Base-by-base conservation (phyloP, 345 rosid genomes). In the Dipteronia sinensis region DNA sequence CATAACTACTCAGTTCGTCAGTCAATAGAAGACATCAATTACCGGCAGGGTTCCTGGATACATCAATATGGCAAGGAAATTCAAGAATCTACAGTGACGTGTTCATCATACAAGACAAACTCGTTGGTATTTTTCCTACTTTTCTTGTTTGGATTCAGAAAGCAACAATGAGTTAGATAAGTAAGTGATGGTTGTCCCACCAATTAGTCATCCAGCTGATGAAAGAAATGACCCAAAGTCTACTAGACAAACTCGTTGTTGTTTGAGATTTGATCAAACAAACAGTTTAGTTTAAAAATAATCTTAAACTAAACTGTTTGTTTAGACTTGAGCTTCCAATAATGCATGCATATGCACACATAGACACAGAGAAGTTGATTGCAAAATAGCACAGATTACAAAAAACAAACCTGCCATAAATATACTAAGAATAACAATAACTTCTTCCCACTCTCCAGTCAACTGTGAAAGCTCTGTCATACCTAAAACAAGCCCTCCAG, bases 401-500 rank as follows among this genome's bases (percentile, higher is more conserved):
- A 27, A 27, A 27, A 27, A 16, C 83, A 56, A 49, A 94, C 97
- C 98, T 69, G 82, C 75, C 66, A 85, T 66, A 80, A 95, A 95
- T 81, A 95, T 93, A 74, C 97, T 95, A 75, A 90, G 42, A 62
- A 94, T 67, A 68, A 94, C 86, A 67, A 90, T 78, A 44, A 83
- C 75, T 85, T 92, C 95, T 79, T 92, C 98, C 88, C 87, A 88
- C 1, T 90, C 83, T 68, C 98, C 98, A 73, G 90, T 84, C 62
- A 90, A 78, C 59, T 77, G 74, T 0, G 94, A 91, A 81, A 92
- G 78, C 80, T 90, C 94, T 70, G 98, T 95, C 93, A 90, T 88
- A 23, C 87, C 97, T 31, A 93, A 86, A 66, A 97, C 96, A 77
- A 95, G 94, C 49, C 96, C 97, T 78, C 97, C 99, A 27, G 99